These are phyloP conservation scores for Monosporascus sp. DNA, from an alignment of 2,329 filamentous ascomycete species.

Conservation along the genomic window DNA sequence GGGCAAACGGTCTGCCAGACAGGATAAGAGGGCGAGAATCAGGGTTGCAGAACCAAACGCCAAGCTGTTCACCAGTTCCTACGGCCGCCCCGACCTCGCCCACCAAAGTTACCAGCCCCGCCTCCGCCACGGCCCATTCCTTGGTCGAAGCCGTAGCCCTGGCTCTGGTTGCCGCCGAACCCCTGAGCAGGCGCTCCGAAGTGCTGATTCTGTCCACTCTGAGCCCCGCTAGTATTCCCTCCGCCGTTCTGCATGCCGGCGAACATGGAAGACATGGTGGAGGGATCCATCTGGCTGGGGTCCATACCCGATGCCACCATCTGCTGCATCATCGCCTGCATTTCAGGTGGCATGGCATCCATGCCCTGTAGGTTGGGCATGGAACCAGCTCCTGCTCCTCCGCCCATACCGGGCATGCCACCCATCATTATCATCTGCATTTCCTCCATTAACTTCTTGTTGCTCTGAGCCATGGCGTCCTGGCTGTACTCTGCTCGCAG, in stretches of 20 bases:
- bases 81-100: conserved; percentile 24
- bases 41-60: too few species aligned
- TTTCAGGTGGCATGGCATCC: conserved; percentile 60
- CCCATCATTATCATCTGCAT: conserved; percentile 64
- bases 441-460: conserved; percentile 75
- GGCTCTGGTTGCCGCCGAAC: conserved; percentile 48
- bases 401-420: conserved; percentile 37
- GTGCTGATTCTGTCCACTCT: conserved; percentile 46
- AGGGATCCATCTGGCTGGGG: conserved; percentile 60
- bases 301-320: conserved; percentile 64
- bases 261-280: conserved; percentile 55
- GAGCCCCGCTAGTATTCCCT: conserved; percentile 32
- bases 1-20: background rate
- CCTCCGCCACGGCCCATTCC: conserved; percentile 23
- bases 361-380: conserved; percentile 46
- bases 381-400: conserved; percentile 22
- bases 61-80: conserved; percentile 21
- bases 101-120: conserved; percentile 21
- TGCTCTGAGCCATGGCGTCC: conserved; percentile 54
- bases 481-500: conserved; percentile 72
- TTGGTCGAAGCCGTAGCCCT: conserved; percentile 38
- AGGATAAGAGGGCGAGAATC: background rate
- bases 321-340: conserved; percentile 66
- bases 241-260: conserved; percentile 47
- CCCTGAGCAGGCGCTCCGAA: conserved; percentile 41